Conservation (phyloP, 305 asterid genomes). For the Fraxinus angustifolia region DNA sequence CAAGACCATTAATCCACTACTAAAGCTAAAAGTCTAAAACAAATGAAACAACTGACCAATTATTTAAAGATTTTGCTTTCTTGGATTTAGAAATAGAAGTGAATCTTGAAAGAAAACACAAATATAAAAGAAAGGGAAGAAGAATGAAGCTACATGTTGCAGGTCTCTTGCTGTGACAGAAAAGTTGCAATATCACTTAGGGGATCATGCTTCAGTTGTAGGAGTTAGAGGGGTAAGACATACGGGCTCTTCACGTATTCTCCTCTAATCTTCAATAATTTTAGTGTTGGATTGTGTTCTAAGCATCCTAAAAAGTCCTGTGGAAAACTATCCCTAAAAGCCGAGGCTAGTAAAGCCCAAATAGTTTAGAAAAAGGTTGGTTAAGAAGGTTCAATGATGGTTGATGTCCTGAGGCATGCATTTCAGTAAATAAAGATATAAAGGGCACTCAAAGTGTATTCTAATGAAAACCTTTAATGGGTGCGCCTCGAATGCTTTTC, state of each 20-base stretch:
- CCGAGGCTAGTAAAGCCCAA: background rate
- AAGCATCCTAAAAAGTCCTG: background rate
- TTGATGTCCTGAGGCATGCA: background rate
- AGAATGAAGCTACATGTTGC: background rate
- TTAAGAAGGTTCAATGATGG: background rate
- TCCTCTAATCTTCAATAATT: background rate
- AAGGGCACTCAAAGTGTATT: background rate
- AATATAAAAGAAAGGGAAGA: background rate
- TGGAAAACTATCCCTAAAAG: background rate
- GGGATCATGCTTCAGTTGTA: background rate
- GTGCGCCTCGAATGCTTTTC: background rate
- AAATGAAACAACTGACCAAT: background rate
- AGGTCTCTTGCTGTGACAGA: background rate
- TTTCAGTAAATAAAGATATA: background rate
- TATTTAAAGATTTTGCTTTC: background rate
- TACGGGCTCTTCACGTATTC: background rate
- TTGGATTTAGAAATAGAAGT: background rate
- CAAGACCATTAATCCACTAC: background rate
- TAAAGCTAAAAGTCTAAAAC: background rate
- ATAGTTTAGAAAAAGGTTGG: background rate
- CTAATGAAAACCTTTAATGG: background rate
- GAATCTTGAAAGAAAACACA: background rate
- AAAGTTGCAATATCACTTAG: background rate
- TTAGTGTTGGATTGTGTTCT: background rate
- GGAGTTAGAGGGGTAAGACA: background rate